phyloP scores from a whole-genome alignment of 2,329 filamentous ascomycete species.

The Niveomyces coronatus region DNA sequence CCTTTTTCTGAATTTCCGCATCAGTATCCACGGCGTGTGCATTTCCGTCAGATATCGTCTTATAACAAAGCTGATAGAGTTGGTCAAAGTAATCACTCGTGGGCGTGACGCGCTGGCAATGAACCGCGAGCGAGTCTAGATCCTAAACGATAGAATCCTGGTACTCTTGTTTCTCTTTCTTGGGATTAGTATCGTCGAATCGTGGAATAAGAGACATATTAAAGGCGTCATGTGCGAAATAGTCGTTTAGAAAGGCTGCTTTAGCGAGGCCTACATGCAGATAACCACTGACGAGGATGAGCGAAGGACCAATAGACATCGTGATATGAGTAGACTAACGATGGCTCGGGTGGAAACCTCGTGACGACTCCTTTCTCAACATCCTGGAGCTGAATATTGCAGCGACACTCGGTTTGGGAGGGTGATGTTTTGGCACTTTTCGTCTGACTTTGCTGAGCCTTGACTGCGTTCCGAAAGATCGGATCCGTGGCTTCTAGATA shows the following conservation, averaged over 20 bases:
- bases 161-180: slow-evolving; percentile 86
- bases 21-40: slow-evolving; percentile 85
- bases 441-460: background rate
- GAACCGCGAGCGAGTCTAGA: slow-evolving; percentile 72
- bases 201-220: slow-evolving; percentile 74
- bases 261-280: slow-evolving; percentile 88
- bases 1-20: slow-evolving; percentile 68
- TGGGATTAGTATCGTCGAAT: slow-evolving; percentile 89
- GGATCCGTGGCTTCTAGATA: slow-evolving; percentile 1
- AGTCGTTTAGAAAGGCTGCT: slow-evolving; percentile 77
- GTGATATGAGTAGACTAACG: slow-evolving; percentile 34
- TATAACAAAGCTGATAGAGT: slow-evolving; percentile 67
- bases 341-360: slow-evolving; percentile 79
- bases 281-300: slow-evolving; percentile 44
- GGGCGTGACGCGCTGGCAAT: slow-evolving; percentile 68
- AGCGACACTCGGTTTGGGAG: slow-evolving; percentile 28
- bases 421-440: background rate
- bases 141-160: slow-evolving; percentile 84
- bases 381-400: slow-evolving; percentile 70
- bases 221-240: slow-evolving; percentile 85
- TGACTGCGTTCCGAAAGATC: background rate
- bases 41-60: slow-evolving; percentile 68
- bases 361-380: slow-evolving; percentile 75
- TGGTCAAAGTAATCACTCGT: slow-evolving; percentile 86
- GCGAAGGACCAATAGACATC: background rate